Percentiles rank a stretch among this genome's conserved stretches.
Evolutionary conservation across 2,329 filamentous ascomycete genomes (phyloP).

Genomic region (Nothophaeocryptopus gaeumannii): DNA sequence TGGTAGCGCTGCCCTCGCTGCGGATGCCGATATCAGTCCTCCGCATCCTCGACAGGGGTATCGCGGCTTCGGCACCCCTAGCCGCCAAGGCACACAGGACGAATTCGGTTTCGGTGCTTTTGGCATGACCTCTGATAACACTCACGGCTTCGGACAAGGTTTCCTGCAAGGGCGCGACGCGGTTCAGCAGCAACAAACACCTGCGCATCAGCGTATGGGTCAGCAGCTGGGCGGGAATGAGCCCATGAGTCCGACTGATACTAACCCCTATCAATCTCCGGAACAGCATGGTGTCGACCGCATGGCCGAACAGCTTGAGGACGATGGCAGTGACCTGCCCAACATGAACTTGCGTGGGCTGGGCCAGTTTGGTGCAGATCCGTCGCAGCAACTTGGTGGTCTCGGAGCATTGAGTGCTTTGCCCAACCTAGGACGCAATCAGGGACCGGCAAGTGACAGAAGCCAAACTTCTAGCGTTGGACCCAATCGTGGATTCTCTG

Average conservation of each 20-base stretch:
- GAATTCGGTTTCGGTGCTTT: constrained; percentile 60
- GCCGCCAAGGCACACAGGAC: constrained; percentile 53
- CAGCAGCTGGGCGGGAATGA: constrained; percentile 53
- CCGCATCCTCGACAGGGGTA: constrained; percentile 43
- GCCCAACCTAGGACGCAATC: constrained; percentile 36
- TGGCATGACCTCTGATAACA: constrained; percentile 56
- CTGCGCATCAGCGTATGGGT: constrained; percentile 42
- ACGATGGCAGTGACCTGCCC: constrained; percentile 30
- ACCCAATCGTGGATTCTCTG: constrained; percentile 66
- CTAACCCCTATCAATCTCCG: constrained; percentile 93
- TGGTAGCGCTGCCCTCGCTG: constrained; percentile 71
- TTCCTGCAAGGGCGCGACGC: constrained; percentile 51
- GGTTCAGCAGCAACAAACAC: constrained; percentile 53
- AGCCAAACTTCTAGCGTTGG: constrained; percentile 90
- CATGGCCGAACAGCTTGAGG: constrained; percentile 44
- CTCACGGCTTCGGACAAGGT: constrained; percentile 29
- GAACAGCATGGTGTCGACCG: constrained; percentile 66
- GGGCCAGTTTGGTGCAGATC: constrained; percentile 29
- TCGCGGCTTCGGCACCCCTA: constrained; percentile 43
- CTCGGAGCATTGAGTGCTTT: constrained; percentile 34
- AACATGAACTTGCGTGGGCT: constrained; percentile 32
- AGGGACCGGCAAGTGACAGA: constrained; percentile 71
- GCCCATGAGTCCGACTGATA: constrained; percentile 85
- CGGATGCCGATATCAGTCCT: constrained; percentile 67
- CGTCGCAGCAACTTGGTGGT: constrained; percentile 24